Percentiles rank a stretch among this genome's conserved stretches.
Evolutionary conservation across 2,329 filamentous ascomycete species (phyloP).

Genomic region (Botrytis fabae): DNA sequence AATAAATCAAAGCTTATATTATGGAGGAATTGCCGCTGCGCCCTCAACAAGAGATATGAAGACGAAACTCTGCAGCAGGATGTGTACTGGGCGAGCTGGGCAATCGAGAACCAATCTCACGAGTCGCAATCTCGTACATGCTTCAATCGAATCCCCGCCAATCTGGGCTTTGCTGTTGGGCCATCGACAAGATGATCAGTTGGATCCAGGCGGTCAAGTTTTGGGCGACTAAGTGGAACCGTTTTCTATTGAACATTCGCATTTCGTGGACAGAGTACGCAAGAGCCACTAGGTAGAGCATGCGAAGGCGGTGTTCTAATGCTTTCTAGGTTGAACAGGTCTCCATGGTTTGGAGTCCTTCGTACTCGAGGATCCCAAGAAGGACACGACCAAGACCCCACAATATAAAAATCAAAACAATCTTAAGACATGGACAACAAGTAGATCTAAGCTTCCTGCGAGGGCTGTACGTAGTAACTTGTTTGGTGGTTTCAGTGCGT

Average conservation of each 20-base stretch:
- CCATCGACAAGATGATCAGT: background rate
- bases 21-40: conserved; percentile 18
- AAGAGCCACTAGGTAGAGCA: conserved; percentile 13
- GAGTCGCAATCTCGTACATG: background rate
- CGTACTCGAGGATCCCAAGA: background rate
- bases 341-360: background rate
- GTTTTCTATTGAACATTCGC: background rate
- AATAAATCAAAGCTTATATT: conserved; percentile 2
- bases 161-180: background rate
- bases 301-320: conserved; percentile 14
- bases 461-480: background rate
- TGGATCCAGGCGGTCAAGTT: background rate
- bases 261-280: background rate
- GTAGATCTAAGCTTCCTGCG: conserved; percentile 8
- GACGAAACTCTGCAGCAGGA: background rate
- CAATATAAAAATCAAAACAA: background rate
- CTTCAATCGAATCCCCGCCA: conserved; percentile 11
- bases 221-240: conserved; percentile 11
- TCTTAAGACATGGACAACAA: conserved; percentile 15
- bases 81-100: background rate
- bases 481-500: background rate
- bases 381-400: conserved; percentile 10
- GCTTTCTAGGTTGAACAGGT: background rate
- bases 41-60: conserved; percentile 16
- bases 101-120: background rate